Evolutionary conservation across 805 yeast species (phyloP), one percentile per base, ranked within the genome.

Genomic region (Candida krabiensis): DNA sequence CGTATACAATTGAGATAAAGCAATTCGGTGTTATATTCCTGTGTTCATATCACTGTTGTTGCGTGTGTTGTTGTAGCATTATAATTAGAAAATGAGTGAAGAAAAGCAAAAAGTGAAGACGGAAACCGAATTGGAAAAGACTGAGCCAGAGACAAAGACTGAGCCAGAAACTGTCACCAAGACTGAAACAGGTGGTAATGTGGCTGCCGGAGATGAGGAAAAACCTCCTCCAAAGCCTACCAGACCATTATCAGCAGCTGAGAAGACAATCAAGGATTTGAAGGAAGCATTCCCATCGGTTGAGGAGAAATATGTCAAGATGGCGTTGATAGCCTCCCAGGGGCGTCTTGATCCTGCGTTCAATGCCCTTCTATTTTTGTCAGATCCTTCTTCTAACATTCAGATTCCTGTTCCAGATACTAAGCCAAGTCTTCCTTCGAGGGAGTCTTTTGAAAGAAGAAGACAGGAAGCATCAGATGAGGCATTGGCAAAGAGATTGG

Each of bases 331-430:
- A 57, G 98, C 98, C 2, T 79, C 95, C 14, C 77, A 73, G 33
- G 96, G 95, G 19, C 70, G 75, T 33, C 59, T 87, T 30, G 96
- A 88, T 51, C 81, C 86, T 1, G 95, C 96, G 1, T 91, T 91
- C 68, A 85, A 83, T 60, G 97, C 96, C 0, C 67, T 90, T 52
- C 68, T 91, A 43, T 87, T 76, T 50, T 64, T 87, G 38, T 80
- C 86, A 13, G 96, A 90, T 61, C 91, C 91, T 8, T 58, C 70
- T 3, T 70, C 71, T 43, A 72, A 72, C 44, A 79, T 82, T 11
- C 77, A 73, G 44, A 67, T 76, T 32, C 79, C 77, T 19, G 48
- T 50, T 9, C 62, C 64, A 13, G 61, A 63, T 17, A 43, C 46
- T 26, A 49, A 46, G 24, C 68, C 70, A 4, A 56, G 58, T 4